Percentiles rank a stretch among this genome's conserved stretches.
phyloP scores from a whole-genome alignment of 2,329 filamentous ascomycete species.

The Curvularia hawaiiensis region DNA sequence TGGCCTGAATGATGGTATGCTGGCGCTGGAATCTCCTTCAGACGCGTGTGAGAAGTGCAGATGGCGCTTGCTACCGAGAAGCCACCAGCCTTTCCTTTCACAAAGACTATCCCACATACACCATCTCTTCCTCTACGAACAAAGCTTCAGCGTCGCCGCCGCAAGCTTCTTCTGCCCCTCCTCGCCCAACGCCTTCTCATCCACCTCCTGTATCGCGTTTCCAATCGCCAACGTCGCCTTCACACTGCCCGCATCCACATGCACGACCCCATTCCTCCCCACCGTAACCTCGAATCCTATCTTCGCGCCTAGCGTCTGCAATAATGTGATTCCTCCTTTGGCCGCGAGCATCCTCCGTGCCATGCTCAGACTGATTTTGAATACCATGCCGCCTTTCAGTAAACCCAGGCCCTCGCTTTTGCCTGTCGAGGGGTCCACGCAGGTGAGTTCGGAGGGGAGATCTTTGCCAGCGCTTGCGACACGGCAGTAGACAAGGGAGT shows the following conservation, averaged over 20 bases:
- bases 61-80: background rate
- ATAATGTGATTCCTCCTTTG: conserved; percentile 67
- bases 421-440: conserved; percentile 82
- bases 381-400: conserved; percentile 84
- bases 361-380: conserved; percentile 78
- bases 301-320: conserved; percentile 82
- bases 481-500: conserved; percentile 87
- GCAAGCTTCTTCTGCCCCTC: conserved; percentile 75
- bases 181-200: conserved; percentile 67
- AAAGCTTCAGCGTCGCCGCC: conserved; percentile 66
- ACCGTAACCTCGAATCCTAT: conserved; percentile 92
- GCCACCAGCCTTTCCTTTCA: too few relatives aligned
- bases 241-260: conserved; percentile 81
- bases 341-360: conserved; percentile 75
- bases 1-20: background rate
- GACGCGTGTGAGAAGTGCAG: background rate
- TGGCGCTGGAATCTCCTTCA: background rate
- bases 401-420: conserved; percentile 88
- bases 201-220: conserved; percentile 76
- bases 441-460: conserved; percentile 89
- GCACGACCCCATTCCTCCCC: conserved; percentile 88
- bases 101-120: background rate
- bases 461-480: conserved; percentile 65
- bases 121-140: conserved; percentile 34
- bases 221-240: conserved; percentile 79